phyloP scores from a whole-genome alignment of 495 filamentous ascomycete genomes.

The Aspergillus cavernicola region DNA sequence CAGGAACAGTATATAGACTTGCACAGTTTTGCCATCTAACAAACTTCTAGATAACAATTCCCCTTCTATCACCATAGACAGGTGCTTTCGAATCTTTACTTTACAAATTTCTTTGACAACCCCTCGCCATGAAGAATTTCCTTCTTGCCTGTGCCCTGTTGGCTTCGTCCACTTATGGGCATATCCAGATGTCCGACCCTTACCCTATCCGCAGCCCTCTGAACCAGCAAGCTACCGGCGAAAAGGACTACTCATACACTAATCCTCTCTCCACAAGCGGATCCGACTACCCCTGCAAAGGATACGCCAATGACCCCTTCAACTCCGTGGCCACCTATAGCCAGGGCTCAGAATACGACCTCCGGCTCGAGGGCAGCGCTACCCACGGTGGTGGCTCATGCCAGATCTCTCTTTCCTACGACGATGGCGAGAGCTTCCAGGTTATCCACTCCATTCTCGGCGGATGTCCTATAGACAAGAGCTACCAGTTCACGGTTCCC shows the following conservation, averaged over 20 bases:
- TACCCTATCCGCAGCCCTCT: slow-evolving; percentile 47
- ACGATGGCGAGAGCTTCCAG: slow-evolving; percentile 63
- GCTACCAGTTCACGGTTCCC: slow-evolving; percentile 49
- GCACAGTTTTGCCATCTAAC: background rate
- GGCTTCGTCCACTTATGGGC: slow-evolving; percentile 38
- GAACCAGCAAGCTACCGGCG: slow-evolving; percentile 28
- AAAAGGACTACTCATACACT: slow-evolving; percentile 51
- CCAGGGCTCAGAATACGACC: slow-evolving; percentile 36
- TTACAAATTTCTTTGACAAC: background rate
- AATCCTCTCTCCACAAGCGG: slow-evolving; percentile 42
- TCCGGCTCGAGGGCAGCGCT: slow-evolving; percentile 50
- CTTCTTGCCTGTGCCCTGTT: slow-evolving; percentile 30
- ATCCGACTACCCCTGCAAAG: slow-evolving; percentile 51
- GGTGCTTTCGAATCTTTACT: background rate
- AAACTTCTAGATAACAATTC: background rate
- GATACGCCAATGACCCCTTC: slow-evolving; percentile 46
- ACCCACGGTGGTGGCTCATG: slow-evolving; percentile 85
- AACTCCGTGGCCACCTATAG: slow-evolving; percentile 41
- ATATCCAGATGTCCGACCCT: slow-evolving; percentile 46
- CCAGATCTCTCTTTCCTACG: slow-evolving; percentile 79
- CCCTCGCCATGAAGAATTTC: slow-evolving; percentile 39
- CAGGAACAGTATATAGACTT: background rate
- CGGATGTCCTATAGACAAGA: slow-evolving; percentile 63
- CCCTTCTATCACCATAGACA: background rate
- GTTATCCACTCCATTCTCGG: slow-evolving; percentile 81